Evolutionary conservation across 2,329 filamentous ascomycete genomes (phyloP).

Genomic region (Rosellinia necatrix): DNA sequence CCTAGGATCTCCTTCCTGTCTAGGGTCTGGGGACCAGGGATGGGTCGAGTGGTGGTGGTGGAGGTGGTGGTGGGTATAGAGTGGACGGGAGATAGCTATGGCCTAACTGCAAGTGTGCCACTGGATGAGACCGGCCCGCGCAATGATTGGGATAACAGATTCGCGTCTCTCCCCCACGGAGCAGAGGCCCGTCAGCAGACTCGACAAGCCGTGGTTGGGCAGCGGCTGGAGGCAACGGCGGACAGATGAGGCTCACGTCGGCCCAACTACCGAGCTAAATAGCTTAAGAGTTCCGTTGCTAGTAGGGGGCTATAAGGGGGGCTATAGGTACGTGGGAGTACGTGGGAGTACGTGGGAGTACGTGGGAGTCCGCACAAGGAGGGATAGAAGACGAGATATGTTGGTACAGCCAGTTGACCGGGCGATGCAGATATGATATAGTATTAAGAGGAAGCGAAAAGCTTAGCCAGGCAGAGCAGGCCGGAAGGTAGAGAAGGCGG

Average conservation of each 20-base stretch:
- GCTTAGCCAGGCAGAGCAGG: not conserved
- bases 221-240: not conserved
- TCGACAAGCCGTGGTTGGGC: constrained; percentile 7
- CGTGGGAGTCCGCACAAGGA: no score
- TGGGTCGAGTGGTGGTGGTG: not conserved
- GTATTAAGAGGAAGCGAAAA: not conserved
- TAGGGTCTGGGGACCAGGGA: no score
- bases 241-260: constrained; percentile 27
- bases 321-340: not conserved
- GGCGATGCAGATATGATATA: no score
- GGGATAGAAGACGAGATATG: no score
- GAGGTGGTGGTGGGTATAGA: no score
- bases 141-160: constrained; percentile 17
- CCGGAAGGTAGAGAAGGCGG: not conserved
- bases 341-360: no score
- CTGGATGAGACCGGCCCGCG: constrained; percentile 9
- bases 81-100: constrained; percentile 2
- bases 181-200: constrained; percentile 13
- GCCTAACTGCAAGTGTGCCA: constrained; percentile 4
- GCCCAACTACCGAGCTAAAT: constrained; percentile 35
- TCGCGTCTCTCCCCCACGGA: constrained; percentile 16
- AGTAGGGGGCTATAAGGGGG: not conserved
- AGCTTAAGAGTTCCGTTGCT: constrained; percentile 6
- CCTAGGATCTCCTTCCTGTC: no score
- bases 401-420: no score